These are phyloP conservation scores for Solanum sejunctum DNA, from an alignment of 257 asterid genomes.

Conservation along the genomic window DNA sequence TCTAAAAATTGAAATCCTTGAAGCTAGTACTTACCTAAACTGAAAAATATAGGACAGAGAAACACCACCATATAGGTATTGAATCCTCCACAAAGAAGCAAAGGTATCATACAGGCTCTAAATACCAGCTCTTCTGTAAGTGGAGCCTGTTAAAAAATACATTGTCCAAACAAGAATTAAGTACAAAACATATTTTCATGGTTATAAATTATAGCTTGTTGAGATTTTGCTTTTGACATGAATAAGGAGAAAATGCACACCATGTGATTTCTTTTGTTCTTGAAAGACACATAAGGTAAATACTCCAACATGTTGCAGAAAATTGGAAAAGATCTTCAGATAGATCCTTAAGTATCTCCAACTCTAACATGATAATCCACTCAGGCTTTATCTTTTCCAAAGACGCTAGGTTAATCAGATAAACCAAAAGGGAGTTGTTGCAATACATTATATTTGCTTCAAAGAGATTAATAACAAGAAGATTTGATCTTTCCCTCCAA, in stretches of 20 bases:
- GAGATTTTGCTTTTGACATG: neutral
- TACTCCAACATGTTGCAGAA: neutral
- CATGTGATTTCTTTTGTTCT: neutral
- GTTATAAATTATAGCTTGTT: neutral
- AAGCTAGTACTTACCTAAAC: slow-evolving; percentile 55
- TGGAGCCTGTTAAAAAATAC: slow-evolving; percentile 60
- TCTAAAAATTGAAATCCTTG: neutral
- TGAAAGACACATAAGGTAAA: neutral
- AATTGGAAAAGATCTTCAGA: neutral
- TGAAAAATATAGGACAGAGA: slow-evolving; percentile 80
- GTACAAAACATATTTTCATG: neutral
- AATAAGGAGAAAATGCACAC: neutral
- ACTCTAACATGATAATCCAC: neutral
- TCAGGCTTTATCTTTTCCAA: neutral
- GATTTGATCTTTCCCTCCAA: neutral
- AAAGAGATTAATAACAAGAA: neutral
- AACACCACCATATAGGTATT: slow-evolving; percentile 47
- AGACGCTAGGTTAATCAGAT: neutral
- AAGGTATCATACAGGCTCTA: slow-evolving; percentile 94
- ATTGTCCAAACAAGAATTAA: neutral
- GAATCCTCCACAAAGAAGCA: slow-evolving; percentile 87
- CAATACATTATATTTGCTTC: neutral
- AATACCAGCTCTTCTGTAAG: slow-evolving; percentile 90
- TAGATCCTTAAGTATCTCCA: neutral
- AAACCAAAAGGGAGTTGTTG: neutral